Evolutionary conservation across 306 rosid genomes (phyloP).

Genomic region (Mimosa pudica): DNA sequence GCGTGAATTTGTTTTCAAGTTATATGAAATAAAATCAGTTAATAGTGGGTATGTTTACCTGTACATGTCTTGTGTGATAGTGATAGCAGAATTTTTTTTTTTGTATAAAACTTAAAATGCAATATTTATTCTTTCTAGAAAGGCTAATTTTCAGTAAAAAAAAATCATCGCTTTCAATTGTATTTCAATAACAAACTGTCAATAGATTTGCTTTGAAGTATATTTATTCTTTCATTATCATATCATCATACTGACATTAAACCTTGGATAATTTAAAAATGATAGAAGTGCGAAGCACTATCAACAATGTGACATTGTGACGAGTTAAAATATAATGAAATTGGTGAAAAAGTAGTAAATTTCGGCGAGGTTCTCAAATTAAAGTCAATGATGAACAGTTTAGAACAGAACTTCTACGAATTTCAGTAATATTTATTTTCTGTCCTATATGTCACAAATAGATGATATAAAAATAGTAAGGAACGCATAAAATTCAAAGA

Average conservation of each 20-base stretch:
- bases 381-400: constrained; percentile 35
- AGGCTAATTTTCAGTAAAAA: neutral
- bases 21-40: too few species aligned
- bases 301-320: constrained; percentile 18
- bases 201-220: neutral
- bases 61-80: neutral
- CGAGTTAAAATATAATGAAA: constrained; percentile 39
- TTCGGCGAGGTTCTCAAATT: constrained; percentile 32
- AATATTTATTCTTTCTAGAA: too few species aligned
- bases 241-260: neutral
- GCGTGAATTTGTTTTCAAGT: too few species aligned
- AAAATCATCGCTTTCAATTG: neutral
- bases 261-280: constrained; percentile 33
- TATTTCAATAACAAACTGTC: neutral
- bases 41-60: too few species aligned
- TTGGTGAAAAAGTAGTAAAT: constrained; percentile 26
- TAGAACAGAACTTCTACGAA: constrained; percentile 13
- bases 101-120: neutral
- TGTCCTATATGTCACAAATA: neutral
- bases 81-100: neutral
- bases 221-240: neutral
- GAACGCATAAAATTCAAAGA: constrained; percentile 22
- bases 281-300: neutral
- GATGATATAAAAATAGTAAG: neutral
- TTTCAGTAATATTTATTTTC: constrained; percentile 7